Conservation (phyloP, 2,329 filamentous ascomycete genomes). For the Botryotinia convoluta region DNA sequence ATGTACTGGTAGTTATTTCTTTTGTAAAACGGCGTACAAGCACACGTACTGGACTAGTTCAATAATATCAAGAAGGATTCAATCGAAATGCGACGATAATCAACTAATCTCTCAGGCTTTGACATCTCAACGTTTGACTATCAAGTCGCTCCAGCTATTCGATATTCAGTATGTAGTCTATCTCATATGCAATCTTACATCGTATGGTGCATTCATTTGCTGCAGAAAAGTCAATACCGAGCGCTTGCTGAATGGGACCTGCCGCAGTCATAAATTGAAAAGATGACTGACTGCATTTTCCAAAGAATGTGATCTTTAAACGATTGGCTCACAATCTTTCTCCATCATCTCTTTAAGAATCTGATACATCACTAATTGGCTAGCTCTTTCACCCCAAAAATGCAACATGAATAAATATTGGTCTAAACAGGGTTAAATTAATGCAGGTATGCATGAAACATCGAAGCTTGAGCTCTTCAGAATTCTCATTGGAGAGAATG, state of each 20-base stretch:
- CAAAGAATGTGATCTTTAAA: background rate
- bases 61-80: background rate
- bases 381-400: background rate
- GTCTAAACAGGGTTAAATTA: constrained; percentile 9
- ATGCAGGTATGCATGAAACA: constrained; percentile 19
- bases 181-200: background rate
- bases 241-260: constrained; percentile 1
- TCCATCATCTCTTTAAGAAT: background rate
- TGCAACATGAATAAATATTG: background rate
- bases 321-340: constrained; percentile 1
- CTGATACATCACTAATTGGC: constrained; percentile 11
- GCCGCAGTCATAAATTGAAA: background rate
- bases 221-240: constrained; percentile 4
- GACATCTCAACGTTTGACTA: background rate
- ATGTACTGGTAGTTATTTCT: background rate
- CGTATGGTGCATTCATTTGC: background rate
- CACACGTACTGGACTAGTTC: background rate
- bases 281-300: constrained; percentile 3
- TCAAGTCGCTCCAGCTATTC: background rate
- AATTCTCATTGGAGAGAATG: background rate
- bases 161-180: background rate
- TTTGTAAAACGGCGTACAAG: background rate
- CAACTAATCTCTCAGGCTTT: background rate
- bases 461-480: constrained; percentile 15
- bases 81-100: background rate